phyloP scores from a whole-genome alignment of 2,329 filamentous ascomycete species.

The Hypoxylon sp. region DNA sequence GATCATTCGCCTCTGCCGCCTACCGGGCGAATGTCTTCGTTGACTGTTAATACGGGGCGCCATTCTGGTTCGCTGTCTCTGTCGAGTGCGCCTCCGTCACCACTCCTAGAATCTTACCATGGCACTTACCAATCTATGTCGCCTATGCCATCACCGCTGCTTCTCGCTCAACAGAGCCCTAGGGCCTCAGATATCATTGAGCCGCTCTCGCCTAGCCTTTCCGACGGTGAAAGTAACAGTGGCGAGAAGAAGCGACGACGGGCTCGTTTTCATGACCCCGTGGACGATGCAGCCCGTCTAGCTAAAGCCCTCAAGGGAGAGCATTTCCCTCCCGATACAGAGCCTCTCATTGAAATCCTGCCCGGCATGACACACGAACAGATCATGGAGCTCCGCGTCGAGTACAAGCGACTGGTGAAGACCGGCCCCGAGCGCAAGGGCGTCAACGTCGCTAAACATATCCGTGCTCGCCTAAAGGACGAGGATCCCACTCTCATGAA shows the following conservation, averaged over 20 bases:
- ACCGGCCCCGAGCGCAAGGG: slow-evolving; percentile 79
- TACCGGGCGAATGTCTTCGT: slow-evolving; percentile 65
- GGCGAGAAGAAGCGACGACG: slow-evolving; percentile 68
- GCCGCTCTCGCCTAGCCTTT: slow-evolving; percentile 67
- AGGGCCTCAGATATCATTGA: slow-evolving; percentile 59
- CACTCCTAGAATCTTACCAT: slow-evolving; percentile 90
- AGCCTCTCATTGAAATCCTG: slow-evolving; percentile 84
- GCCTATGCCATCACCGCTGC: slow-evolving; percentile 89
- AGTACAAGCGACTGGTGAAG: slow-evolving; percentile 93
- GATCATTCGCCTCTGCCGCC: slow-evolving; percentile 65
- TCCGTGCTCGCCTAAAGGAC: slow-evolving; percentile 82
- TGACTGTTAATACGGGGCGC: slow-evolving; percentile 65
- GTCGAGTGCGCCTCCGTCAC: slow-evolving; percentile 79
- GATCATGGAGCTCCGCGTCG: slow-evolving; percentile 84
- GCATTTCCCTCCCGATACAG: slow-evolving; percentile 73
- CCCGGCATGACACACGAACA: slow-evolving; percentile 89
- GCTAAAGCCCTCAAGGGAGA: slow-evolving; percentile 80
- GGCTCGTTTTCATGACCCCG: slow-evolving; percentile 86
- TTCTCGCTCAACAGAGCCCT: slow-evolving; percentile 69
- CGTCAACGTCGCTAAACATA: slow-evolving; percentile 88
- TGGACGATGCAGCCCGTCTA: slow-evolving; percentile 81
- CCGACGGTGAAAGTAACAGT: slow-evolving; percentile 61
- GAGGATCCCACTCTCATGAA: slow-evolving; percentile 85
- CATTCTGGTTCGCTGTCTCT: slow-evolving; percentile 61
- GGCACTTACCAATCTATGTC: slow-evolving; percentile 96